These are phyloP conservation scores for Penicilliopsis zonata DNA, from an alignment of 495 filamentous ascomycete species.

Conservation along the genomic window DNA sequence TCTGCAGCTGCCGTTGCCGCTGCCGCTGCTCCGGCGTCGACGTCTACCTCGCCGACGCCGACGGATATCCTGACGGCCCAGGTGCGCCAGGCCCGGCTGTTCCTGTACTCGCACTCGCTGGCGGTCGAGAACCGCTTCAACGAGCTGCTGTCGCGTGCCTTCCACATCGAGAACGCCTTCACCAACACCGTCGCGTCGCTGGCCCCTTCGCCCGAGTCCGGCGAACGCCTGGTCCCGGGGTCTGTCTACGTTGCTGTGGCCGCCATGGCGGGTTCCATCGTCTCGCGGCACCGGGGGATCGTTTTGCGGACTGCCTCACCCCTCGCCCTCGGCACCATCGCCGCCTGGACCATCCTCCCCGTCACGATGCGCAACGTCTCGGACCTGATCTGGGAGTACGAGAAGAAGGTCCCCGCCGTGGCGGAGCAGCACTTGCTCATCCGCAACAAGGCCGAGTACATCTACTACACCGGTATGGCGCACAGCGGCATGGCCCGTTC, in stretches of 20 bases:
- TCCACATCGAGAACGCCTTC: constrained; percentile 64
- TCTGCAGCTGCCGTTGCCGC: constrained; percentile 13
- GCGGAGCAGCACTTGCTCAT: constrained; percentile 62
- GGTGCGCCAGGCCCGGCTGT: constrained; percentile 67
- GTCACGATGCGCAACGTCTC: constrained; percentile 76
- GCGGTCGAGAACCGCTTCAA: constrained; percentile 70
- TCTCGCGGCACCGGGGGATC: constrained; percentile 73
- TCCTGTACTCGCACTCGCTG: constrained; percentile 61
- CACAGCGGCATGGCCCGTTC: constrained; percentile 55
- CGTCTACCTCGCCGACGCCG: constrained; percentile 54
- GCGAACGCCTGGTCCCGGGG: constrained; percentile 77
- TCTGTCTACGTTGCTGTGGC: constrained; percentile 81
- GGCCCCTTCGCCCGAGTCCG: constrained; percentile 67
- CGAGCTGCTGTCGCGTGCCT: constrained; percentile 54
- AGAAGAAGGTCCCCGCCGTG: constrained; percentile 71
- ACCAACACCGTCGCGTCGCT: constrained; percentile 79
- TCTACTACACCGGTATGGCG: constrained; percentile 54
- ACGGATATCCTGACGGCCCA: constrained; percentile 85
- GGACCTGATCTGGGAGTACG: constrained; percentile 75
- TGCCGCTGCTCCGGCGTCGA: constrained; percentile 12
- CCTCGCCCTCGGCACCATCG: constrained; percentile 56
- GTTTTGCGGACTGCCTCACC: constrained; percentile 63
- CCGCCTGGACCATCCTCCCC: constrained; percentile 63
- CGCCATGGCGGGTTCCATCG: constrained; percentile 83
- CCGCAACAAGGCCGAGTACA: constrained; percentile 53